phyloP scores from a whole-genome alignment of 208 protist species.

The Entamoeba nuttalli region DNA sequence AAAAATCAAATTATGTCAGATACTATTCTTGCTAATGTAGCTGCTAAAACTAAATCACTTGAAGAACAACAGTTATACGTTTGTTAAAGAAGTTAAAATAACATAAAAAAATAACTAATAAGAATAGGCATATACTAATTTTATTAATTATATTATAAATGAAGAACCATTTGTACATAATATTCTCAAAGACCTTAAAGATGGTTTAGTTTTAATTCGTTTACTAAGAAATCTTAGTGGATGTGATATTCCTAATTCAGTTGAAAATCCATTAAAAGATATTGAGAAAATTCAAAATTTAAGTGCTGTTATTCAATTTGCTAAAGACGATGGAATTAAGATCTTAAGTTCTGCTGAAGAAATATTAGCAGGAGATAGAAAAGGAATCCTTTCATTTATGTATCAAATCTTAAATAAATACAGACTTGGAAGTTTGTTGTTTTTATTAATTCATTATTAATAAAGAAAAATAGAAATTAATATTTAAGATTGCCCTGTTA shows the following conservation, averaged over 20 bases:
- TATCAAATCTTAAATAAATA: not conserved
- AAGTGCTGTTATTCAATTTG: not conserved
- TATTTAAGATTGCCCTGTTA: not conserved
- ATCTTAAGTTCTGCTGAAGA: not conserved
- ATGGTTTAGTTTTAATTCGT: not conserved
- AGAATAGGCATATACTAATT: not conserved
- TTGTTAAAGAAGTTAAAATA: too few relatives aligned
- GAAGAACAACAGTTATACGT: too few relatives aligned
- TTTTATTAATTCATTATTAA: not conserved
- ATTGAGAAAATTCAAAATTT: not conserved
- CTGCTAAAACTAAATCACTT: too few relatives aligned
- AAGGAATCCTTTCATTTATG: not conserved
- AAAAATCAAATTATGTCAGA: too few relatives aligned
- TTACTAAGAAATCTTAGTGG: not conserved
- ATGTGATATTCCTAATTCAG: not conserved
- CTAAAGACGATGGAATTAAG: not conserved
- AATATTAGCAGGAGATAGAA: not conserved
- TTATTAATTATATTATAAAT: not conserved
- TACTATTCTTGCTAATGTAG: too few relatives aligned
- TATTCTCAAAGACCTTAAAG: not conserved
- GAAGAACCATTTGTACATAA: not conserved
- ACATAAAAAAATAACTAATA: not conserved
- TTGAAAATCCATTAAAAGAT: not conserved
- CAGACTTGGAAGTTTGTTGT: not conserved
- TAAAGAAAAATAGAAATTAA: not conserved